Conservation (phyloP, 352 stramenopile genomes). For the Pythium oligandrum region DNA sequence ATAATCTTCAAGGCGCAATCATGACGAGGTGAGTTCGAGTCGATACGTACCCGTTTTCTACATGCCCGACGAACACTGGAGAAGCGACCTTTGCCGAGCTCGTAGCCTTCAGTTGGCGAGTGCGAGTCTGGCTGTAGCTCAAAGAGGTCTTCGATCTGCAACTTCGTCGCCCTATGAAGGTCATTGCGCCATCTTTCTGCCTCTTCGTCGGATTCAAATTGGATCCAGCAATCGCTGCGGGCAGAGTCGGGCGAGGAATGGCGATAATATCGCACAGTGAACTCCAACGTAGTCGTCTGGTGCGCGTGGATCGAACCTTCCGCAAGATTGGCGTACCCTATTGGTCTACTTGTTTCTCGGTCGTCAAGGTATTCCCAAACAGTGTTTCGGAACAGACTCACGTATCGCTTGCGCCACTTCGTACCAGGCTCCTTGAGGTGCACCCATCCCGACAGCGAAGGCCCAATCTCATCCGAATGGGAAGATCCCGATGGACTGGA, state of each 20-base stretch:
- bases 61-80: conserved; percentile 62
- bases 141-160: conserved; percentile 67
- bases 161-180: conserved; percentile 27
- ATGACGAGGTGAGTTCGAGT: too few relatives aligned
- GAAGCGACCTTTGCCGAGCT: conserved; percentile 81
- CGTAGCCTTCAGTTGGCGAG: conserved; percentile 36
- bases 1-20: conserved; percentile 89
- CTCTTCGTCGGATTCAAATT: conserved; percentile 45
- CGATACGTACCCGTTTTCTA: conserved; percentile 10
- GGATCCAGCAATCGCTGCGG: conserved; percentile 58
- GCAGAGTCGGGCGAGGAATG: conserved; percentile 39
- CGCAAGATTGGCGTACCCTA: conserved; percentile 71
- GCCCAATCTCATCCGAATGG: neutral
- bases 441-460: conserved; percentile 41
- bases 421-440: conserved; percentile 56
- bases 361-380: conserved; percentile 76
- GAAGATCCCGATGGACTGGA: conserved; percentile 12
- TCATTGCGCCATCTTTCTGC: conserved; percentile 35
- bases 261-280: conserved; percentile 55
- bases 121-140: conserved; percentile 44
- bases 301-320: conserved; percentile 56
- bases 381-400: conserved; percentile 70
- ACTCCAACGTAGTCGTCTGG: conserved; percentile 43
- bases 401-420: conserved; percentile 64
- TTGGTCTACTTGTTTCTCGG: conserved; percentile 45